These are phyloP conservation scores for Corymbia citriodora DNA, from an alignment of 441 rosid genomes.

Conservation along the genomic window DNA sequence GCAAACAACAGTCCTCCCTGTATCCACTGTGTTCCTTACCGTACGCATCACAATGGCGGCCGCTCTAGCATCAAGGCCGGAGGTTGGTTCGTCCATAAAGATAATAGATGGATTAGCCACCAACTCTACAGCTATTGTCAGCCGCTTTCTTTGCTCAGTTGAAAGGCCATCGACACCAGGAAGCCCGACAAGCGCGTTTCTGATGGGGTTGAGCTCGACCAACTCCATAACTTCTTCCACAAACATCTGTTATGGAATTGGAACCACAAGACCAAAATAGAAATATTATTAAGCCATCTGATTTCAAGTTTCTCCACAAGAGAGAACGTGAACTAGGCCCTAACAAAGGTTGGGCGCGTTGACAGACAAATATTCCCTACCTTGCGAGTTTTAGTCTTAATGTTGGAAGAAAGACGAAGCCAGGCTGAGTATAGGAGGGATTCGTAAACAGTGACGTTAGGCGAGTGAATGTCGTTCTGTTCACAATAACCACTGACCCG, in stretches of 20 bases:
- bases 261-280: not conserved
- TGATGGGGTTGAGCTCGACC: constrained; percentile 55
- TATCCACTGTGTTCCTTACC: constrained; percentile 81
- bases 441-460: constrained; percentile 64
- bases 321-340: not conserved
- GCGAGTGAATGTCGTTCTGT: constrained; percentile 81
- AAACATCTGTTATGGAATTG: constrained; percentile 40
- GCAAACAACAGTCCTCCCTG: constrained; percentile 86
- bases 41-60: constrained; percentile 91
- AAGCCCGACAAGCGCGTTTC: constrained; percentile 59
- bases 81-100: constrained; percentile 91
- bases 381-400: constrained; percentile 37
- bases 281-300: not conserved
- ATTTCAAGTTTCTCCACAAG: not conserved
- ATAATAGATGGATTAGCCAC: constrained; percentile 86
- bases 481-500: constrained; percentile 74
- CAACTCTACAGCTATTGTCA: constrained; percentile 77
- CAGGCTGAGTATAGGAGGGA: constrained; percentile 75
- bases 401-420: constrained; percentile 61
- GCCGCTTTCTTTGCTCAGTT: constrained; percentile 69
- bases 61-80: constrained; percentile 88
- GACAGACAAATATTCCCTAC: constrained; percentile 12
- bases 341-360: not conserved
- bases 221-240: constrained; percentile 73
- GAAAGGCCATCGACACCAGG: constrained; percentile 72